A percentile compares a stretch with the other conserved stretches of the same genome.
Conservation (phyloP, 305 asterid genomes). For the Ilex paraguariensis region DNA sequence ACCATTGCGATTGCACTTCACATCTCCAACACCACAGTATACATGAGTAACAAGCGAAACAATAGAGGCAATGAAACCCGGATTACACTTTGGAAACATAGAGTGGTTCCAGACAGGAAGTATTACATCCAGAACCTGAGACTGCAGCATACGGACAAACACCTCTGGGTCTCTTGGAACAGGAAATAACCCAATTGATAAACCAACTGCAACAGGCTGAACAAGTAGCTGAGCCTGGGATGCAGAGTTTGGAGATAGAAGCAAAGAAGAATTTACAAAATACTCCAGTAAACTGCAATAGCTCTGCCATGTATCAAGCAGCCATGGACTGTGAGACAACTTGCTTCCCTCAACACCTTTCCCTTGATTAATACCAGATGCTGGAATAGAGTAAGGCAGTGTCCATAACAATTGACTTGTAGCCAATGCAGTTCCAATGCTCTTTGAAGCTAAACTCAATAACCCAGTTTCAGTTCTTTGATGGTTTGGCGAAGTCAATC, state of each 20-base stretch:
- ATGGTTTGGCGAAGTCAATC: constrained; percentile 88
- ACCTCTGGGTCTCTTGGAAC: constrained; percentile 96
- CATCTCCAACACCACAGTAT: constrained; percentile 80
- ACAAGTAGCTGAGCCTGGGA: constrained; percentile 95
- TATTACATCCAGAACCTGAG: constrained; percentile 94
- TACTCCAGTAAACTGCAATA: constrained; percentile 83
- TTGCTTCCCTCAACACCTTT: constrained; percentile 60
- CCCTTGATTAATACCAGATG: constrained; percentile 51
- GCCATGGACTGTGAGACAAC: constrained; percentile 73
- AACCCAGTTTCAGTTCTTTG: constrained; percentile 87
- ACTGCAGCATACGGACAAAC: constrained; percentile 89
- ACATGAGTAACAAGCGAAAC: constrained; percentile 70
- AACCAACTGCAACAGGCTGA: constrained; percentile 94
- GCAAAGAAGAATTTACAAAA: constrained; percentile 80
- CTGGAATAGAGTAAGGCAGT: constrained; percentile 48
- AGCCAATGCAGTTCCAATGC: constrained; percentile 87
- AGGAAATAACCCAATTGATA: constrained; percentile 96
- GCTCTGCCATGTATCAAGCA: constrained; percentile 81
- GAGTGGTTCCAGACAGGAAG: constrained; percentile 96
- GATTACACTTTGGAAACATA: constrained; percentile 70
- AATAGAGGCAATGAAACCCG: constrained; percentile 65
- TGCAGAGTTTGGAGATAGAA: constrained; percentile 70
- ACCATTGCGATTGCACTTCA: constrained; percentile 69
- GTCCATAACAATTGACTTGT: constrained; percentile 97
- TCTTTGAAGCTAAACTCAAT: constrained; percentile 79